Conservation (phyloP, 495 filamentous ascomycete genomes). For the Xylaria castorea region DNA sequence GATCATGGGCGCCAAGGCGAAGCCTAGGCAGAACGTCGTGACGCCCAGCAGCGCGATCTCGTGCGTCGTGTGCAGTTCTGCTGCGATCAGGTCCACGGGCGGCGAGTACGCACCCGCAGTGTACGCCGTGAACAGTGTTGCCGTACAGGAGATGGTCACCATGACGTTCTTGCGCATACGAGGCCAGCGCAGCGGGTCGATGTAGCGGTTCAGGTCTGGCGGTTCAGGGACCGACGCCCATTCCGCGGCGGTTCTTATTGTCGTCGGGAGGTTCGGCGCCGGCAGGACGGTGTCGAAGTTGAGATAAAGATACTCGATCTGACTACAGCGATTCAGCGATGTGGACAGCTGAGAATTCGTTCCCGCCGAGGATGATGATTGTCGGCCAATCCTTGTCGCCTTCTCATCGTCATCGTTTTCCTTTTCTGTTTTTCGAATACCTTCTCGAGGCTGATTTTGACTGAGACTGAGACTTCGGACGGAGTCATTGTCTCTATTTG, state of each 20-base stretch:
- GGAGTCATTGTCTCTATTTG: background rate
- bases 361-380: background rate
- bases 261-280: constrained; percentile 55
- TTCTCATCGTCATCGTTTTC: background rate
- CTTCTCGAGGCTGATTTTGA: background rate
- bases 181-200: constrained; percentile 79
- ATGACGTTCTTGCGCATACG: constrained; percentile 70
- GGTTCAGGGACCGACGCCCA: constrained; percentile 52
- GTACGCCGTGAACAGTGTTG: constrained; percentile 81
- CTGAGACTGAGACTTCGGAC: background rate
- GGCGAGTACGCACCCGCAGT: constrained; percentile 82
- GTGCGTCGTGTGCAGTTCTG: constrained; percentile 66
- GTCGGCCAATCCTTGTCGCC: background rate
- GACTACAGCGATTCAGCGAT: constrained; percentile 24
- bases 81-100: constrained; percentile 65
- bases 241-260: constrained; percentile 32
- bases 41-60: constrained; percentile 78
- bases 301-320: constrained; percentile 73
- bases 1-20: constrained; percentile 86
- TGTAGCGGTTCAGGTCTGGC: constrained; percentile 72
- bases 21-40: constrained; percentile 82
- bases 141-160: constrained; percentile 75
- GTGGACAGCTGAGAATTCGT: constrained; percentile 1
- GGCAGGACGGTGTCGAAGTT: constrained; percentile 74
- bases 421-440: background rate